Percentiles rank a stretch among this genome's conserved stretches.
These are phyloP conservation scores for Apostasia shenzhenica DNA, from an alignment of 106 monocot species.

Conservation along the genomic window DNA sequence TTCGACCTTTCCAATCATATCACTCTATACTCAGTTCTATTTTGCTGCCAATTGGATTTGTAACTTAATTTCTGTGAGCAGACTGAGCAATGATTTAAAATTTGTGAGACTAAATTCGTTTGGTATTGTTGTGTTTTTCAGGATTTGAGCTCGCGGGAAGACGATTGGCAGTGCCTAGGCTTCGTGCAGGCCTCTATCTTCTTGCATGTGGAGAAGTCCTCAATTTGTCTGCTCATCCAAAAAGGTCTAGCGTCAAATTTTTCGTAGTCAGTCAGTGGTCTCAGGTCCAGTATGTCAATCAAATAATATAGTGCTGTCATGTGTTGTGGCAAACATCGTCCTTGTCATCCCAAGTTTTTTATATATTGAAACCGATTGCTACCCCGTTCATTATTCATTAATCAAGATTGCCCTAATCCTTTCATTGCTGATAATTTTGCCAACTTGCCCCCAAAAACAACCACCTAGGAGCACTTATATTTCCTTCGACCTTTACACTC, in stretches of 20 bases:
- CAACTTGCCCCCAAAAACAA: background rate
- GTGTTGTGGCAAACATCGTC: background rate
- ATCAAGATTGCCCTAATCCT: background rate
- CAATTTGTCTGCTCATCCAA: too few relatives aligned
- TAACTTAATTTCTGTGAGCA: background rate
- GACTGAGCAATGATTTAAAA: background rate
- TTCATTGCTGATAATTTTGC: conserved; percentile 1
- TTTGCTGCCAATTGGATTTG: background rate
- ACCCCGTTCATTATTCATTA: background rate
- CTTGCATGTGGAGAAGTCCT: background rate
- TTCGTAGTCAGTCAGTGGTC: too few relatives aligned
- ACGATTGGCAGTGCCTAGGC: conserved; percentile 6
- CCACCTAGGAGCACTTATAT: background rate
- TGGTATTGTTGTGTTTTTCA: background rate
- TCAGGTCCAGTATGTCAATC: background rate
- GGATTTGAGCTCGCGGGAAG: background rate
- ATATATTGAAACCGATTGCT: background rate
- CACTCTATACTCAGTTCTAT: background rate
- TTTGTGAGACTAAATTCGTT: conserved; percentile 1
- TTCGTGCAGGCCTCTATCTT: background rate
- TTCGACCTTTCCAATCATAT: background rate
- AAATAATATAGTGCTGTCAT: background rate
- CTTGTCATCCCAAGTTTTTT: background rate
- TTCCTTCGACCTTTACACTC: too few relatives aligned
- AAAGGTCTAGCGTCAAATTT: too few relatives aligned